Evolutionary conservation across 805 yeast genomes (phyloP), one percentile per base, ranked within the genome.

Genomic region (Teunomyces gatunensis): DNA sequence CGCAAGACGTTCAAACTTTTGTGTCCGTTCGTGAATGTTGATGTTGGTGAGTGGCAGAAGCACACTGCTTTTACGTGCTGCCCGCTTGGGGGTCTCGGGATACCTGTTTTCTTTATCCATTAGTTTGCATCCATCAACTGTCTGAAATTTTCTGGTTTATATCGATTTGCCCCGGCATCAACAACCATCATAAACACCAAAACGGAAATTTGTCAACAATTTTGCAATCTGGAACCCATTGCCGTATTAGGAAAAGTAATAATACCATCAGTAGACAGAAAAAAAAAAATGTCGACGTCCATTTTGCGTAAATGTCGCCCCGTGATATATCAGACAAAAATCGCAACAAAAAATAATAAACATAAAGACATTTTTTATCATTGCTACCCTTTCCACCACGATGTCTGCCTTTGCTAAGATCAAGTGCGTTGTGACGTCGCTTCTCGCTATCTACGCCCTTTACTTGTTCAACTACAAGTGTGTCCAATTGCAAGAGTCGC

Each of bases 381-480:
- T 25, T 25, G 27, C 27, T 25, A 25, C 27, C 7, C 11, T 18
- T 18, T 18, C 20, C 20, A 18, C 27, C 11, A 25, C 27, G 5
- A 54, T 54, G 57, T 47, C 48, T 33, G 27, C 35, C 46, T 49
- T 55, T 37, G 54, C 56, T 41, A 55, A 56, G 39, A 42, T 57
- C 51, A 63, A 52, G 57, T 49, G 45, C 42, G 53, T 57, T 43
- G 32, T 64, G 34, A 47, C 61, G 41, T 51, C 66, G 28, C 50
- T 64, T 43, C 46, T 68, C 39, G 57, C 64, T 27, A 52, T 69
- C 40, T 73, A 73, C 55, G 53, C 65, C 29, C 51, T 64, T 34
- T 73, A 73, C 61, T 68, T 73, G 52, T 60, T 58, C 54, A 56
- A 64, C 29, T 72, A 70, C 62, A 73, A 73, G 57, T 73, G 78